phyloP scores from a whole-genome alignment of 2,329 filamentous ascomycete species.

The Venturia effusa region DNA sequence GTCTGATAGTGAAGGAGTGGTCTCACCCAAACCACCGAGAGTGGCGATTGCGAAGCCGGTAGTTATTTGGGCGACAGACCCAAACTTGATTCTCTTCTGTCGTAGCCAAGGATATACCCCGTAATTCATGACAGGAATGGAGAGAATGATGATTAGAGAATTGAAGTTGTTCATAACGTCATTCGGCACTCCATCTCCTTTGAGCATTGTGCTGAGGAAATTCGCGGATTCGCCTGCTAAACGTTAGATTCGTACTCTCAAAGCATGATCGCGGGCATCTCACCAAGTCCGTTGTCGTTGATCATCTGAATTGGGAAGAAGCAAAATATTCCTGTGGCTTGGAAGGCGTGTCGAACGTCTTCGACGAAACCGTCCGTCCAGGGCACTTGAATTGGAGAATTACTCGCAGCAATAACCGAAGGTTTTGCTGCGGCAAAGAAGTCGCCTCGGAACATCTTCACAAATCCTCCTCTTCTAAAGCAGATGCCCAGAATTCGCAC shows the following conservation, averaged over 20 bases:
- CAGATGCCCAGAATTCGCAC: slow-evolving; percentile 31
- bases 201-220: neutral
- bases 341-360: slow-evolving; percentile 24
- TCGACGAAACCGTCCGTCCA: slow-evolving; percentile 27
- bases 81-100: slow-evolving; percentile 33
- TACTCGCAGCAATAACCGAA: slow-evolving; percentile 10
- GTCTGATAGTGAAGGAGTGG: neutral
- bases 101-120: slow-evolving; percentile 37
- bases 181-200: slow-evolving; percentile 35
- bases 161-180: slow-evolving; percentile 42
- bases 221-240: slow-evolving; percentile 9
- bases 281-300: neutral
- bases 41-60: slow-evolving; percentile 41
- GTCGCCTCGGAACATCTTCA: slow-evolving; percentile 10
- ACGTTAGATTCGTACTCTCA: slow-evolving; percentile 31
- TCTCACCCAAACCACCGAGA: slow-evolving; percentile 21
- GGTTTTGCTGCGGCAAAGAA: slow-evolving; percentile 25
- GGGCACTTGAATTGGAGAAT: neutral
- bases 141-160: slow-evolving; percentile 37
- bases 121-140: slow-evolving; percentile 38
- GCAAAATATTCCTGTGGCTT: slow-evolving; percentile 26
- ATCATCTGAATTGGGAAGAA: slow-evolving; percentile 22
- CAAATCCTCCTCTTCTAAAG: slow-evolving; percentile 27
- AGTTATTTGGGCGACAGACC: slow-evolving; percentile 39
- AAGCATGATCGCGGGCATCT: slow-evolving; percentile 28